Percentiles rank a stretch among this genome's conserved stretches.
Conservation (phyloP, 192 early-diverging fungal species). For the Podila verticillata region DNA sequence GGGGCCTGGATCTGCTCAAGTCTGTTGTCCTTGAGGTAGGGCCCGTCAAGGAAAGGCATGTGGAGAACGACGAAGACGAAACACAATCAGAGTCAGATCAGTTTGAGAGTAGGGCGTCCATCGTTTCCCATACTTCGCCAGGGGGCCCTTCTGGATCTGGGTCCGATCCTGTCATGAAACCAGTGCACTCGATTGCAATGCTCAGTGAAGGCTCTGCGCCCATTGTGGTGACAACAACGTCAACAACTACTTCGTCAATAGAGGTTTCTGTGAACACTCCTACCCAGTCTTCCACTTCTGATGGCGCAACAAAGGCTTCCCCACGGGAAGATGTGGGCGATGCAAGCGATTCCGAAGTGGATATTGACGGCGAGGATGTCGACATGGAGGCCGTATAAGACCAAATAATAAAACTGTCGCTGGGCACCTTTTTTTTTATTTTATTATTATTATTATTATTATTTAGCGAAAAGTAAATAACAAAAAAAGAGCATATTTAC, state of each 20-base stretch:
- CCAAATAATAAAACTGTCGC: neutral
- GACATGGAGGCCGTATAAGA: constrained; percentile 1
- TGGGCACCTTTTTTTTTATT: neutral
- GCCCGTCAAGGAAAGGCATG: neutral
- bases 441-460: neutral
- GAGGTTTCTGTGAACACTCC: neutral
- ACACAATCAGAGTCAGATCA: neutral
- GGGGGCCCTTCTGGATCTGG: too few species aligned
- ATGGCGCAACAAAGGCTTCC: neutral
- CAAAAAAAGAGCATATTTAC: neutral
- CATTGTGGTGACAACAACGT: neutral
- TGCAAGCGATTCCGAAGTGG: neutral
- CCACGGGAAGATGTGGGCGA: neutral
- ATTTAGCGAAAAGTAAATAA: neutral
- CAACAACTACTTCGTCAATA: neutral
- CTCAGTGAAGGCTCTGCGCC: too few species aligned
- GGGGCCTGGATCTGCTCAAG: neutral
- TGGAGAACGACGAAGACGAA: neutral
- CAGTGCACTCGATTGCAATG: constrained; percentile 1
- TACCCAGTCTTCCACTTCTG: neutral
- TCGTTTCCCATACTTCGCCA: too few species aligned
- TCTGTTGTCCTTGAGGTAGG: neutral
- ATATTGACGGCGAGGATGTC: constrained; percentile 6
- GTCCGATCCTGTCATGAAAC: neutral
- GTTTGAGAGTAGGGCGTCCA: neutral